These are phyloP conservation scores for Earliella scabrosa DNA, from an alignment of 1,284 basidiomycete genomes.

Conservation along the genomic window DNA sequence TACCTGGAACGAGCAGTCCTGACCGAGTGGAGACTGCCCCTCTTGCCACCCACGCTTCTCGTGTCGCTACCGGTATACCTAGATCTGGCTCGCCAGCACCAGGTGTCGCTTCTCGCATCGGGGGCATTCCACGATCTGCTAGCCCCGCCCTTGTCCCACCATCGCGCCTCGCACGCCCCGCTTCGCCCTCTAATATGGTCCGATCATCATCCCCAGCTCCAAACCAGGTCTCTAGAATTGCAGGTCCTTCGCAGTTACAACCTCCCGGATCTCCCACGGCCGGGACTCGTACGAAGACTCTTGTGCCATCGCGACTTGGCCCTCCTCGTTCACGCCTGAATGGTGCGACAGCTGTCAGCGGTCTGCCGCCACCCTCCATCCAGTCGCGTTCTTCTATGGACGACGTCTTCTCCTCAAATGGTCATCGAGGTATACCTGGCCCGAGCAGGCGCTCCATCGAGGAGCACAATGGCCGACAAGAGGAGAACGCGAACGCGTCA, in stretches of 20 bases:
- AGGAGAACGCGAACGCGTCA: slow-evolving; percentile 30
- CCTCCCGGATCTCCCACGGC: slow-evolving; percentile 51
- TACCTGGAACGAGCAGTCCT: slow-evolving; percentile 65
- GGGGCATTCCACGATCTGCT: slow-evolving; percentile 59
- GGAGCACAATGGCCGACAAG: slow-evolving; percentile 14
- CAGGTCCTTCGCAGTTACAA: slow-evolving; percentile 39
- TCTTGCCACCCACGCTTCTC: slow-evolving; percentile 49
- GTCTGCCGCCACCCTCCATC: slow-evolving; percentile 12
- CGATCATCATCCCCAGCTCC: slow-evolving; percentile 57
- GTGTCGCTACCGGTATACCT: slow-evolving; percentile 51
- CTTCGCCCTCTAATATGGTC: slow-evolving; percentile 59
- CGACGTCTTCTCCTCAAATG: slow-evolving; percentile 20
- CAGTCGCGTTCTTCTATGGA: slow-evolving; percentile 18
- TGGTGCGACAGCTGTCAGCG: slow-evolving; percentile 19
- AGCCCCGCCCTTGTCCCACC: slow-evolving; percentile 59
- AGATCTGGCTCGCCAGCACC: slow-evolving; percentile 63
- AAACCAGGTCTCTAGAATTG: slow-evolving; percentile 35
- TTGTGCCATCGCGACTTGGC: slow-evolving; percentile 73
- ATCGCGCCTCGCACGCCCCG: slow-evolving; percentile 62
- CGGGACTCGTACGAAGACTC: slow-evolving; percentile 58
- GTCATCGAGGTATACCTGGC: slow-evolving; percentile 6
- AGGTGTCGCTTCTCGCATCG: slow-evolving; percentile 41
- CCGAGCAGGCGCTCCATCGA: slow-evolving; percentile 7
- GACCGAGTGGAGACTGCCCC: slow-evolving; percentile 47
- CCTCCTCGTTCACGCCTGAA: slow-evolving; percentile 52